Base-by-base conservation (phyloP, 1,284 basidiomycete genomes). In the Hemileia vastatrix region DNA sequence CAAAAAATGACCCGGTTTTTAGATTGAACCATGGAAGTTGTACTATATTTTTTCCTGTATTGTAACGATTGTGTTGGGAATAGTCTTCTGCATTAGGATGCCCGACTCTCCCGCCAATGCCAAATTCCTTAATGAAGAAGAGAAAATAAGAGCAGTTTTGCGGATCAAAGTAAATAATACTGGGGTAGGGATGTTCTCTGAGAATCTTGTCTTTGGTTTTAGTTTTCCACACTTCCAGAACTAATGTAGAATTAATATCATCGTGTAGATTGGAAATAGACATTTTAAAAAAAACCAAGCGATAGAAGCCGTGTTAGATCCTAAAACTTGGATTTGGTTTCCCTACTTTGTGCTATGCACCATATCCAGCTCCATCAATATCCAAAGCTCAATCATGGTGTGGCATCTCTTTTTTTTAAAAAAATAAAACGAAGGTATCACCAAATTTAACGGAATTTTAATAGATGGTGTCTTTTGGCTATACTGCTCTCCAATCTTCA, bases 111-210 rank as follows among this genome's bases (percentile, higher is more conserved):
- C 85, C 0, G 83, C 84, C 3, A 83, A 76, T 57, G 85, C 86
- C 5, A 83, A 83, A 81, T 86, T 86, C 23, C 75, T 88, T 32
- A 85, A 84, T 0, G 13, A 74, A 2, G 77, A 78, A 18, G 85
- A 87, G 68, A 80, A 83, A 18, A 77, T 77, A 2, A 79, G 82
- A 13, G 85, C 85, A 5, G 79, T 88, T 3, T 79, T 81, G 67
- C 82, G 87, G 31, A 84, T 88, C 67, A 83, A 83, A 77, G 83
- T 81, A n/a, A 13, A 71, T 69, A 60, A 54, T 43, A 56, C 52
- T 21, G n/a, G 64, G 32, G 52, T 54, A n/a, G 18, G 52, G 31
- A n/a, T 15, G 11, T 24, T 50, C 11, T 21, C 27, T 21, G 15
- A 18, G 4, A 15, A 2, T 9, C 15, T 9, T 8, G 19, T 15